phyloP scores from a whole-genome alignment of 208 protist species.

The Leishmania guyanensis region DNA sequence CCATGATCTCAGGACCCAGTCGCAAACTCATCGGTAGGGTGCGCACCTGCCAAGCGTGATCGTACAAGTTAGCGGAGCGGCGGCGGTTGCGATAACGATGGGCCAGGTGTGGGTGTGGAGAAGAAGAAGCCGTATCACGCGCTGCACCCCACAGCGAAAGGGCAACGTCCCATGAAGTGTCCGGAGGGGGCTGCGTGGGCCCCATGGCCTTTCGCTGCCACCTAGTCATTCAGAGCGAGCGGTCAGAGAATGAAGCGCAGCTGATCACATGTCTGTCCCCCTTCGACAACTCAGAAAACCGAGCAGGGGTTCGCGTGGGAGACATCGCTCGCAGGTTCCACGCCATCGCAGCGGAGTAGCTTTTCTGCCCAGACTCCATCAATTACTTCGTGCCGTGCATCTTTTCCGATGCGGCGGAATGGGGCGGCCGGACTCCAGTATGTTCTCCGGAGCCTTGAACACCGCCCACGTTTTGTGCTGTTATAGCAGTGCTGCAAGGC shows the following conservation, averaged over 20 bases:
- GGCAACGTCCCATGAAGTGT: too few species aligned
- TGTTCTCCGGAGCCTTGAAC: not conserved
- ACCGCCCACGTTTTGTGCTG: not conserved
- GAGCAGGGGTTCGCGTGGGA: not conserved
- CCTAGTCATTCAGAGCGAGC: not conserved
- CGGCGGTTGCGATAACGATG: not conserved
- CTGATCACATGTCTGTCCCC: not conserved
- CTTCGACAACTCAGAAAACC: not conserved
- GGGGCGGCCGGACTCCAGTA: not conserved
- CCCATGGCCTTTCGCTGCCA: too few species aligned
- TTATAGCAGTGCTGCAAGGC: not conserved
- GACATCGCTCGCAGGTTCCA: not conserved
- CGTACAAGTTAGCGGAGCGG: not conserved
- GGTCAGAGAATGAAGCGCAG: not conserved
- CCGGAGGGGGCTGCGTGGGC: too few species aligned
- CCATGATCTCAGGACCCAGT: not conserved
- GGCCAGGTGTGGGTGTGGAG: not conserved
- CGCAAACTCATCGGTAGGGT: not conserved
- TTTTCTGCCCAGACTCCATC: not conserved
- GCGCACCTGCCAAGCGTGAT: not conserved
- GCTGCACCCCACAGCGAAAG: not conserved
- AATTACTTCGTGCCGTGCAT: not conserved
- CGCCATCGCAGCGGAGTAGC: not conserved
- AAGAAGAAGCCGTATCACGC: not conserved
- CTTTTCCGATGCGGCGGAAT: not conserved